Evolutionary conservation across 257 asterid species (phyloP), one percentile per base, ranked within the genome.

Genomic region (Nicotiana paniculata): DNA sequence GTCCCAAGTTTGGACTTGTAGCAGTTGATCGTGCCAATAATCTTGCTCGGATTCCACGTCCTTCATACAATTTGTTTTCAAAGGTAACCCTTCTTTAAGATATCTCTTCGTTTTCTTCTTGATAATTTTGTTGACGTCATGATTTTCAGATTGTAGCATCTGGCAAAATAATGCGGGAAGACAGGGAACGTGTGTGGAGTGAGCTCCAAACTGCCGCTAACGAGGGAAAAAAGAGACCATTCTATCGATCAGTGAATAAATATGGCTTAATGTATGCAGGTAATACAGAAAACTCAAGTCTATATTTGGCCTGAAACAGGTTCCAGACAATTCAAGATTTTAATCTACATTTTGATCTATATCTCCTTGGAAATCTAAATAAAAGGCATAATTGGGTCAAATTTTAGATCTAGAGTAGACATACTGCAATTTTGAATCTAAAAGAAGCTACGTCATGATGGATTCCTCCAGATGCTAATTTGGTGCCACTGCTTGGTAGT

Each of bases 181-280:
- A 96, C 85, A 90, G 98, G 87, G 86, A 85, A 24, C 87, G 67
- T 67, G 95, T 96, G 6, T 94, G 99, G 99, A 77, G 81, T 46
- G 95, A 87, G 84, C 99, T 96, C 85, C 97, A 88, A 80, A 64
- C 28, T 2, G 98, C 98, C 75, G 97, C 96, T 37, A 88, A 85
- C 79, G 97, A 89, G 85, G 90, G 89, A 64, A 90, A 89, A 83
- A 88, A 83, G 5, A 90, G 99, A 83, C 97, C 98, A 26, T 94
- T 96, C 81, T 96, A 91, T 85, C 93, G 97, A 65, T 92, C 93
- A 32, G 94, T 89, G 51, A 79, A 93, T 88, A 92, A 93, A 83
- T 77, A 80, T 66, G 97, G 97, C 61, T 88, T 93, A n/a, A 96
- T 96, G 99, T 96, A 94, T 86, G 97, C 99, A 63, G 99, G 99